Conservation (phyloP, 352 stramenopile genomes). For the Globisporangium okanoganense region DNA sequence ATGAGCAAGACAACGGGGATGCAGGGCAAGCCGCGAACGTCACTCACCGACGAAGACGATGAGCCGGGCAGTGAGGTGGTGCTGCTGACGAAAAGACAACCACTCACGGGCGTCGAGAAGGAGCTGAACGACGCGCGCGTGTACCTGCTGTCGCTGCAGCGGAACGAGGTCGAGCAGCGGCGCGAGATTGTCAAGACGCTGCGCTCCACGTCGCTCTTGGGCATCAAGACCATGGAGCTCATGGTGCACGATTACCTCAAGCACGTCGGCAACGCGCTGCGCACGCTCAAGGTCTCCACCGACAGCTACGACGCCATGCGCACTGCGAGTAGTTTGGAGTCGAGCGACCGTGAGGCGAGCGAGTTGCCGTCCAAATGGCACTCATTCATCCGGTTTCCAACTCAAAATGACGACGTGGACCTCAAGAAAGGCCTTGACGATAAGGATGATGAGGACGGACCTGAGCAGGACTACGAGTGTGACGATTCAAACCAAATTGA, state of each 20-base stretch:
- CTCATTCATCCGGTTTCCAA: not conserved
- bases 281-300: constrained; percentile 11
- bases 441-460: not conserved
- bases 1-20: constrained; percentile 6
- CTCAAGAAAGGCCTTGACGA: constrained; percentile 1
- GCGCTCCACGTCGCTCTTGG: constrained; percentile 29
- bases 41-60: not conserved
- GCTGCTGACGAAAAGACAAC: not conserved
- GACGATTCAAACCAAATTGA: not conserved
- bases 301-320: constrained; percentile 6
- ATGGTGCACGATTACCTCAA: constrained; percentile 55
- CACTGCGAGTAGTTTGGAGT: not conserved
- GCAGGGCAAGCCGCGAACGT: constrained; percentile 3
- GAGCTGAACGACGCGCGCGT: constrained; percentile 17
- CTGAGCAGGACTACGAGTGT: not conserved
- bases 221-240: constrained; percentile 55
- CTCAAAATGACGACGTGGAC: not conserved
- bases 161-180: constrained; percentile 26
- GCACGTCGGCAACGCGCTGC: constrained; percentile 23
- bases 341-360: not conserved
- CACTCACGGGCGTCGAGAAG: constrained; percentile 15
- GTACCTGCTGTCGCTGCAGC: constrained; percentile 23
- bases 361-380: not conserved
- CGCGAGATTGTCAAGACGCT: constrained; percentile 33
- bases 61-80: not conserved